Conservation (phyloP, 768 basidiomycete genomes). For the Suillus spraguei region DNA sequence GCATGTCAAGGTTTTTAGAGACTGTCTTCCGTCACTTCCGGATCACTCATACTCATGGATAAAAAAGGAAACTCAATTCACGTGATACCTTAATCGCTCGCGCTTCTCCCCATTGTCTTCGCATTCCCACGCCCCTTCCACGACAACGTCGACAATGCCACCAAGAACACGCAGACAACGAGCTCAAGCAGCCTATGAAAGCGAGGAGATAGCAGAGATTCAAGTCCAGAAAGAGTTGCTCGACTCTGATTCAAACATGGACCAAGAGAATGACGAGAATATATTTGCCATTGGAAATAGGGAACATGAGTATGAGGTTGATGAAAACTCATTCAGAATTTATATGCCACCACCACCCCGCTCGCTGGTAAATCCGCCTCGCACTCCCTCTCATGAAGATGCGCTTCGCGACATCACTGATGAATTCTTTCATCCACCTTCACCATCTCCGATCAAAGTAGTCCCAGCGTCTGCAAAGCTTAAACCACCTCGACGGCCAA, state of each 20-base stretch:
- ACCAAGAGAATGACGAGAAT: conserved; percentile 15
- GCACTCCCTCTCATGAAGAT: conserved; percentile 28
- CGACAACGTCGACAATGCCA: conserved; percentile 9
- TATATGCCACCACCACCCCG: conserved; percentile 15
- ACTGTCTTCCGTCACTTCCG: conserved; percentile 3
- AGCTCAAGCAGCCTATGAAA: conserved; percentile 21
- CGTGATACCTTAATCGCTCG: not conserved
- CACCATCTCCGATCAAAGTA: conserved; percentile 31
- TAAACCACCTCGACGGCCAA: conserved; percentile 34
- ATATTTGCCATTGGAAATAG: conserved; percentile 1
- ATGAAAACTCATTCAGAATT: conserved; percentile 17
- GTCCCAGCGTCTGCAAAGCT: conserved; percentile 14
- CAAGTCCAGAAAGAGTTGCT: not conserved
- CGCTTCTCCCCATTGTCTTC: not conserved
- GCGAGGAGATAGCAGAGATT: conserved; percentile 14
- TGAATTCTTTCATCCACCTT: conserved; percentile 37
- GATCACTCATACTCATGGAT: conserved; percentile 3
- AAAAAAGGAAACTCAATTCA: conserved; percentile 6
- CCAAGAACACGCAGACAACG: conserved; percentile 23
- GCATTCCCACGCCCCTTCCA: conserved; percentile 25
- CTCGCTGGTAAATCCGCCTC: conserved; percentile 18
- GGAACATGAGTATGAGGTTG: conserved; percentile 4
- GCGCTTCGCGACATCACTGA: conserved; percentile 36
- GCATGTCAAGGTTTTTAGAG: conserved; percentile 5
- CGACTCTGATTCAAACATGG: not conserved